Evolutionary conservation across 768 basidiomycete genomes (phyloP).

Genomic region (Pulveroboletus sp.): DNA sequence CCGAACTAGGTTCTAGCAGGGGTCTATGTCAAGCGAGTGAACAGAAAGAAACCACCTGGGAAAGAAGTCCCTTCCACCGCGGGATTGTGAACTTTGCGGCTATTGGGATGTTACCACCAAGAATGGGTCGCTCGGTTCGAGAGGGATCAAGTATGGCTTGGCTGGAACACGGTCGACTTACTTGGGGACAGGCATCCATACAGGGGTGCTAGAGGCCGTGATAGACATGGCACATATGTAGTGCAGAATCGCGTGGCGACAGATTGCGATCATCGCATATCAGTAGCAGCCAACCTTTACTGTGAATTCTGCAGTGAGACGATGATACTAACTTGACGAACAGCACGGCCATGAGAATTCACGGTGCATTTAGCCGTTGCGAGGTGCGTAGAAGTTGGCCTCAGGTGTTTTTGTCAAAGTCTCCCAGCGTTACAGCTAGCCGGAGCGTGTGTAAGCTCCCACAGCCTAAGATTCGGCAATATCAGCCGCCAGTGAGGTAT

Average conservation of each 20-base stretch:
- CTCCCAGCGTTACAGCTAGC: background rate
- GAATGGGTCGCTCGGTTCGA: background rate
- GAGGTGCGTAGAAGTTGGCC: background rate
- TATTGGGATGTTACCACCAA: background rate
- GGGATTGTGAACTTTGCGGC: background rate
- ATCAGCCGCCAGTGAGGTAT: background rate
- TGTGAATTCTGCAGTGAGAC: background rate
- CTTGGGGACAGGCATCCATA: background rate
- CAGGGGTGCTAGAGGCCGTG: background rate
- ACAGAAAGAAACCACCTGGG: background rate
- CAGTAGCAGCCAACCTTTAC: background rate
- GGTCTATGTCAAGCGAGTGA: background rate
- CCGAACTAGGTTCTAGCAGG: background rate
- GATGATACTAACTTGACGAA: background rate
- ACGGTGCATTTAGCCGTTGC: background rate
- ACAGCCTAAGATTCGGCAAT: background rate
- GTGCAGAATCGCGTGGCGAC: background rate
- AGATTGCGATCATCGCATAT: background rate
- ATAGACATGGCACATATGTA: background rate
- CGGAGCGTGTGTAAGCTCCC: conserved; percentile 3
- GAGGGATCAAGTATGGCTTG: background rate
- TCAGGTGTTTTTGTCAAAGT: background rate
- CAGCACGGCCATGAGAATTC: background rate
- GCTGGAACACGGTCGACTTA: background rate
- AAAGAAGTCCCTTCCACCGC: background rate